Conservation (phyloP, 139 green algal species). For the Chlamydomonas schloesseri region DNA sequence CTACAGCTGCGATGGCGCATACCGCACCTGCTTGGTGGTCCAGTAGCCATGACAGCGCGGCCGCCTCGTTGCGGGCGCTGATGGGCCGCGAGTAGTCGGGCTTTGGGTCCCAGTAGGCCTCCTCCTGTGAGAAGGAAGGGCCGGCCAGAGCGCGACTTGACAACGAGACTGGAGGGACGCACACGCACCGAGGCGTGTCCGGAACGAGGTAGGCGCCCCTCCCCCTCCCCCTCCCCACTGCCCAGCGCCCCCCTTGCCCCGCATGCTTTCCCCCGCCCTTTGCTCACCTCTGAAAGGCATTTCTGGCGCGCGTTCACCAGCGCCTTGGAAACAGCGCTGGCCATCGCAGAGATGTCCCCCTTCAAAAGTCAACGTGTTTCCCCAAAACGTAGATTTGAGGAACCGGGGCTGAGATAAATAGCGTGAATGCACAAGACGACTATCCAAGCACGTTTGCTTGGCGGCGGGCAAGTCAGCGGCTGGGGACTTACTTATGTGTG, state of each 20-base stretch:
- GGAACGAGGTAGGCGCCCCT: too few species aligned
- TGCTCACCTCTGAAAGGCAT: constrained; percentile 31
- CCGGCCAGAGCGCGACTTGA: neutral
- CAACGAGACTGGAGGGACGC: too few species aligned
- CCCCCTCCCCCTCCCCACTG: too few species aligned
- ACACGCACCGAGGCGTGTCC: too few species aligned
- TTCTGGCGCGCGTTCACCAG: constrained; percentile 21
- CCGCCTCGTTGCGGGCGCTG: constrained; percentile 76
- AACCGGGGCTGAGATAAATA: too few species aligned
- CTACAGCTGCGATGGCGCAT: too few species aligned
- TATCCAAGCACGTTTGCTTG: neutral
- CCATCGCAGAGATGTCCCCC: too few species aligned
- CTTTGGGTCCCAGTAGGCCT: constrained; percentile 29
- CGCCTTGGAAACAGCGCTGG: neutral
- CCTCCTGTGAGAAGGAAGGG: neutral
- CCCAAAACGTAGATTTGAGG: too few species aligned
- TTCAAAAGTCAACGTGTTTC: too few species aligned
- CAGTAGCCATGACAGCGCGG: constrained; percentile 72
- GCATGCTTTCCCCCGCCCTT: neutral
- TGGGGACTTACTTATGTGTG: too few species aligned
- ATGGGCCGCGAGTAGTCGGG: constrained; percentile 55
- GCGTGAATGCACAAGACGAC: too few species aligned
- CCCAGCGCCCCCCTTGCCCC: too few species aligned
- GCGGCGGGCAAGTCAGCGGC: neutral
- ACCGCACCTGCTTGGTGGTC: constrained; percentile 40